Base-by-base conservation (phyloP, 148 eudicot genomes). In the Vaccinium macrocarpon region DNA sequence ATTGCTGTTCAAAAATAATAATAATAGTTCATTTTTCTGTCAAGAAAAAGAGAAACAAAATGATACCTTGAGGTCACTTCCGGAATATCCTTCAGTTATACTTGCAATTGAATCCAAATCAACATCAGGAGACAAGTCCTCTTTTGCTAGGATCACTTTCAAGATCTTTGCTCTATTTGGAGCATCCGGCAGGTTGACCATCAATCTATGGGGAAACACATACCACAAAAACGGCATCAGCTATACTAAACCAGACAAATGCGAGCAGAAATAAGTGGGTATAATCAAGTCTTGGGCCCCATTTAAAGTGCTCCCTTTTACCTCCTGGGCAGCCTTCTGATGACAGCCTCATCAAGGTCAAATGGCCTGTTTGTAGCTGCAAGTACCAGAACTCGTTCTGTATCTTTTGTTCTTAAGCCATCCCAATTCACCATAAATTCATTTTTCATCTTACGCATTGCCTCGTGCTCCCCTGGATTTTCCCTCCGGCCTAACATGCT, bases 351-450 rank as follows among this genome's bases (percentile, higher is more conserved):
- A 83, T 96, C 98, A 77, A 96, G 99, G 89, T 96, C 99, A 89
- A 93, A 96, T 25, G 99, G 99, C 86, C 99, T 93, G 82, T 95
- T 95, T 51, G 99, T 96, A 59, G 98, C 99, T 51, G 99, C 98
- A 91, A 96, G 98, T 53, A 96, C 99, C 81, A 96, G 82, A 61
- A 96, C 97, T 48, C 99, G 90, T 83, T 96, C 98, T 29, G 89
- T 96, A 76, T 96, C 99, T 89, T 96, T 96, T 84, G 99, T 96
- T 78, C 98, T 89, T 85, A 96, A 85, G 49, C 99, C 99, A 91
- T 96, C 99, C 98, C 99, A 96, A 80, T 96, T 94, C 81, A 96
- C 94, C 99, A 96, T 96, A 77, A 96, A 96, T 84, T 96, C 99
- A 87, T 96, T 96, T 88, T 96, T 96, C 98, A 96, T 94, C 85